Conservation (phyloP, 169 alveolate species). For the Eimeria acervulina region DNA sequence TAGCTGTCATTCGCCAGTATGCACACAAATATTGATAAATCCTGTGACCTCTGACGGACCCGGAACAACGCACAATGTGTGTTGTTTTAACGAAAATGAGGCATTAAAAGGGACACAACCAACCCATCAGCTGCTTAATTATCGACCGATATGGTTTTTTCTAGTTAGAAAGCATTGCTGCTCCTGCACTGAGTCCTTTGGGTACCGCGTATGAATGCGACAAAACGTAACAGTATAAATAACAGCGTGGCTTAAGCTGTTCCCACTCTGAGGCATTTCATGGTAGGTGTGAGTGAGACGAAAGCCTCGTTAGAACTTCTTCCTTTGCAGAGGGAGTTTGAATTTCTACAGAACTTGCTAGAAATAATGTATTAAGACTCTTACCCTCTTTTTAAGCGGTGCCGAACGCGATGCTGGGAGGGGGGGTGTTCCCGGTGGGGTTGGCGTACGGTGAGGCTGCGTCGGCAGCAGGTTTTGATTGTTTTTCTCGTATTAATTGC, state of each 20-base stretch:
- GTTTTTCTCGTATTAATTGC: background rate
- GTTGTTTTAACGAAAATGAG: background rate
- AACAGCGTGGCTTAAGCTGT: background rate
- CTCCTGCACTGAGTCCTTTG: background rate
- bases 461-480: constrained; percentile 48
- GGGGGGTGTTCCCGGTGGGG: constrained; percentile 64
- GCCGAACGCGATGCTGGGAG: background rate
- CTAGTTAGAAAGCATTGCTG: background rate
- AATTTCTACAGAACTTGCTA: background rate
- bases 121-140: background rate
- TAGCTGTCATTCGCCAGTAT: background rate
- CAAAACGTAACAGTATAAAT: background rate
- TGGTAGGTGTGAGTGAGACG: background rate
- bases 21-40: background rate
- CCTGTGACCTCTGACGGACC: background rate
- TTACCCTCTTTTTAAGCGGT: background rate
- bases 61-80: background rate
- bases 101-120: background rate
- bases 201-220: background rate
- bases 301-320: background rate
- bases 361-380: background rate
- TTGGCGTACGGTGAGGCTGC: background rate
- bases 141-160: background rate
- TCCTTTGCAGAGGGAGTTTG: background rate
- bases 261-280: background rate